Percentiles rank a stretch among this genome's conserved stretches.
These are phyloP conservation scores for Aspergillus flavus DNA, from an alignment of 2,329 filamentous ascomycete species.

Conservation along the genomic window DNA sequence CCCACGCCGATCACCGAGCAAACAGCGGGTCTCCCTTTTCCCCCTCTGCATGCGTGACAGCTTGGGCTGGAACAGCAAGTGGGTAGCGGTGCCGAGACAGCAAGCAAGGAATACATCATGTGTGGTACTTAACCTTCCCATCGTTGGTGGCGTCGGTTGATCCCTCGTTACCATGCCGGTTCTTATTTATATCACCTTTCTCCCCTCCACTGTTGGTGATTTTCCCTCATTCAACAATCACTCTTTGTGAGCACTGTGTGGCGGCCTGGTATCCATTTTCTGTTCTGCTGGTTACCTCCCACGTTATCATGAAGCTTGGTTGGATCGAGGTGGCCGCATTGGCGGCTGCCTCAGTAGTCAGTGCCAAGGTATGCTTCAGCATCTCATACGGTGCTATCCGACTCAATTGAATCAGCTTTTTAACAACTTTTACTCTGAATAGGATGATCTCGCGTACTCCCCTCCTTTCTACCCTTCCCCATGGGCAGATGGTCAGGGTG, in stretches of 20 bases:
- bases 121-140: constrained; percentile 1
- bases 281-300: constrained; percentile 4
- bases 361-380: constrained; percentile 33
- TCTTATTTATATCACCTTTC: constrained; percentile 9
- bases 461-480: constrained; percentile 81
- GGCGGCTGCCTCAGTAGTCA: constrained; percentile 34
- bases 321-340: constrained; percentile 37
- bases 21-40: constrained; percentile 1
- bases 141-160: constrained; percentile 5
- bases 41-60: constrained; percentile 4
- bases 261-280: background rate
- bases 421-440: background rate
- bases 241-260: constrained; percentile 2
- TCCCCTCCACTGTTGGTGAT: constrained; percentile 1
- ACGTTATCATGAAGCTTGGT: constrained; percentile 37
- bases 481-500: constrained; percentile 75
- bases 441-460: constrained; percentile 45
- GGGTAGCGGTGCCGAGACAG: background rate
- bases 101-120: background rate
- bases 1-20: constrained; percentile 5
- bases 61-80: background rate
- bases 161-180: background rate
- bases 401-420: background rate
- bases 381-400: background rate
- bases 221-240: background rate